Evolutionary conservation across 2,329 filamentous ascomycete species (phyloP).

Genomic region (Alternaria dauci): DNA sequence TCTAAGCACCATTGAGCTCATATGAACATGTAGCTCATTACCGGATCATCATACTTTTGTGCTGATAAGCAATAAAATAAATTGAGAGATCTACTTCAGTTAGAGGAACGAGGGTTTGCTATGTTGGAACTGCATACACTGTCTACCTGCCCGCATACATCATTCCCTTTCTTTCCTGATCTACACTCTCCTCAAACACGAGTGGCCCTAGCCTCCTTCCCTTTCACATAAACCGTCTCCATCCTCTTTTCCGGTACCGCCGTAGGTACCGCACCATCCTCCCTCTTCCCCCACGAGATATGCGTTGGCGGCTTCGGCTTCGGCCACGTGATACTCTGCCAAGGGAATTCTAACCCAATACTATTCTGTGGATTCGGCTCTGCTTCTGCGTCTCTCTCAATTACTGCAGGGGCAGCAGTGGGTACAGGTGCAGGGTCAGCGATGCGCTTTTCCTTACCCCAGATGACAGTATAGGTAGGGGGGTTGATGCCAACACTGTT

Average conservation of each 20-base stretch:
- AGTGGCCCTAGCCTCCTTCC: not conserved
- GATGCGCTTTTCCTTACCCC: slow-evolving; percentile 9
- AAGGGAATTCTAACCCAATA: slow-evolving; percentile 10
- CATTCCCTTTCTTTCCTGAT: not conserved
- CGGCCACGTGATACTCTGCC: slow-evolving; percentile 8
- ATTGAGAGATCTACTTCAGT: not conserved
- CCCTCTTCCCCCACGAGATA: slow-evolving; percentile 27
- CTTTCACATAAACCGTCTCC: slow-evolving; percentile 5
- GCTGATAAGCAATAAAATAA: not conserved
- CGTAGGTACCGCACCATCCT: slow-evolving; percentile 10
- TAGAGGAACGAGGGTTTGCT: not conserved
- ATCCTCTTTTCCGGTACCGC: not conserved
- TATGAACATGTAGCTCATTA: not conserved
- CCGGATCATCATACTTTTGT: not conserved
- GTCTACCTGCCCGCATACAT: accelerated
- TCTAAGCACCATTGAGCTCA: not conserved
- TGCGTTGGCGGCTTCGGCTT: slow-evolving; percentile 12
- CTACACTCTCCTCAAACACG: not conserved
- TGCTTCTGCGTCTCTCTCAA: slow-evolving; percentile 4
- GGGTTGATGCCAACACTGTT: slow-evolving; percentile 20
- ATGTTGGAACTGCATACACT: too few species aligned
- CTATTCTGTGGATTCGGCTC: slow-evolving; percentile 7
- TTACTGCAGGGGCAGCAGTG: not conserved
- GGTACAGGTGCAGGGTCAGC: not conserved
- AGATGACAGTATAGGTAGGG: slow-evolving; percentile 23